A percentile compares a stretch with the other conserved stretches of the same genome.
Evolutionary conservation across 495 filamentous ascomycete genomes (phyloP).

Genomic region (Rhypophila decipiens): DNA sequence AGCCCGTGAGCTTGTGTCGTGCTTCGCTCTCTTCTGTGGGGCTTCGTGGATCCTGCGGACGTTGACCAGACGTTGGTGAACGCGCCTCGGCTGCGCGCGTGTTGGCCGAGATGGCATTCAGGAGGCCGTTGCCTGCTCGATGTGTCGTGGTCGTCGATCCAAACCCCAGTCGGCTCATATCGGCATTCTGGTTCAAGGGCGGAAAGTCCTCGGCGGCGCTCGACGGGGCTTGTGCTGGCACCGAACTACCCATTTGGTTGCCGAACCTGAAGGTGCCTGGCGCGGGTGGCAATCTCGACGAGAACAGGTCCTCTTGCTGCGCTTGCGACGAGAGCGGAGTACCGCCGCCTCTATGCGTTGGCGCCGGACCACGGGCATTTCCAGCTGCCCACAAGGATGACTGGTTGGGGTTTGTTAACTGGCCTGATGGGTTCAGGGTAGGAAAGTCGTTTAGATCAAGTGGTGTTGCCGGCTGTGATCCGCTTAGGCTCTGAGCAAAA

Average conservation of each 20-base stretch:
- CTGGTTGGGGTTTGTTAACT: slow-evolving; percentile 46
- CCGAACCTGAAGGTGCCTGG: slow-evolving; percentile 57
- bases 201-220: slow-evolving; percentile 79
- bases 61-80: slow-evolving; percentile 29
- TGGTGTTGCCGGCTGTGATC: slow-evolving; percentile 66
- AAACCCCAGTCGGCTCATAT: slow-evolving; percentile 58
- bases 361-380: slow-evolving; percentile 38
- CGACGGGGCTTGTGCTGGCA: slow-evolving; percentile 58
- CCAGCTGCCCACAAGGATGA: slow-evolving; percentile 57
- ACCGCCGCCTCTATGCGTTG: slow-evolving; percentile 61
- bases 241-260: slow-evolving; percentile 46
- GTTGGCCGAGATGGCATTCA: slow-evolving; percentile 53
- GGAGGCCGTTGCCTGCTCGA: slow-evolving; percentile 47
- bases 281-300: slow-evolving; percentile 47
- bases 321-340: slow-evolving; percentile 46
- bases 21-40: slow-evolving; percentile 30
- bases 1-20: slow-evolving; percentile 35
- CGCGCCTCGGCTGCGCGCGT: slow-evolving; percentile 33
- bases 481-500: slow-evolving; percentile 77
- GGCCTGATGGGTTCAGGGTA: slow-evolving; percentile 62
- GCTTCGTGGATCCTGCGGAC: slow-evolving; percentile 37
- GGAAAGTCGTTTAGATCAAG: slow-evolving; percentile 81
- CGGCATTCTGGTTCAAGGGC: slow-evolving; percentile 64
- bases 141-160: slow-evolving; percentile 23
- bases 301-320: slow-evolving; percentile 55